Conservation (phyloP, 75 land plant genomes). For the Cryptomeria japonica region DNA sequence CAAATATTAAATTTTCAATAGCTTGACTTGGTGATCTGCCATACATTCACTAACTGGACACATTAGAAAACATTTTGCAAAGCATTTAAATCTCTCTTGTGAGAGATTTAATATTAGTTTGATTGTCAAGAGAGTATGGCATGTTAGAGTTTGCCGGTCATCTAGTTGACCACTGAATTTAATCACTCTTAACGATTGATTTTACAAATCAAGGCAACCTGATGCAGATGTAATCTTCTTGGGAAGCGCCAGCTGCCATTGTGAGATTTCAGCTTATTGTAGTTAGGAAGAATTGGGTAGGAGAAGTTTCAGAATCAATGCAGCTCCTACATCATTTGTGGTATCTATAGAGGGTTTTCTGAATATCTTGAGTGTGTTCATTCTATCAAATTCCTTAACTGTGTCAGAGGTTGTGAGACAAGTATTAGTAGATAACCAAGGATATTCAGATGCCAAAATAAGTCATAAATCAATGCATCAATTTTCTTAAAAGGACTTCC, state of each 20-base stretch:
- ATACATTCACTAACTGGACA: neutral
- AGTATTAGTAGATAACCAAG: neutral
- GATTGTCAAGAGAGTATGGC: neutral
- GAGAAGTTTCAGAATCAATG: constrained; percentile 1
- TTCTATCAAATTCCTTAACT: constrained; percentile 8
- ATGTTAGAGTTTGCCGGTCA: neutral
- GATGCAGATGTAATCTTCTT: neutral
- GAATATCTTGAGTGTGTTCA: constrained; percentile 8
- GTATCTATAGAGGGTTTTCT: neutral
- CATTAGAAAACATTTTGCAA: neutral
- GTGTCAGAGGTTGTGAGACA: neutral
- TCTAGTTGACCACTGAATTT: neutral
- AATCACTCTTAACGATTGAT: neutral
- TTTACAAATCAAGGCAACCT: neutral
- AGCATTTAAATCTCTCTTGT: neutral
- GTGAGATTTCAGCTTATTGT: neutral
- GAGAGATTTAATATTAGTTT: neutral
- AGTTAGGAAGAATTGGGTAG: neutral
- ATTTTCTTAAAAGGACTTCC: neutral
- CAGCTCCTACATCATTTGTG: constrained; percentile 6
- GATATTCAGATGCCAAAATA: too few relatives aligned
- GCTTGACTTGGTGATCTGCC: neutral
- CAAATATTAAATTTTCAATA: neutral
- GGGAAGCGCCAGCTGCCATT: neutral
- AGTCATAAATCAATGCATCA: neutral